Conservation (phyloP, 148 eudicot genomes). For the Chenopodium album region DNA sequence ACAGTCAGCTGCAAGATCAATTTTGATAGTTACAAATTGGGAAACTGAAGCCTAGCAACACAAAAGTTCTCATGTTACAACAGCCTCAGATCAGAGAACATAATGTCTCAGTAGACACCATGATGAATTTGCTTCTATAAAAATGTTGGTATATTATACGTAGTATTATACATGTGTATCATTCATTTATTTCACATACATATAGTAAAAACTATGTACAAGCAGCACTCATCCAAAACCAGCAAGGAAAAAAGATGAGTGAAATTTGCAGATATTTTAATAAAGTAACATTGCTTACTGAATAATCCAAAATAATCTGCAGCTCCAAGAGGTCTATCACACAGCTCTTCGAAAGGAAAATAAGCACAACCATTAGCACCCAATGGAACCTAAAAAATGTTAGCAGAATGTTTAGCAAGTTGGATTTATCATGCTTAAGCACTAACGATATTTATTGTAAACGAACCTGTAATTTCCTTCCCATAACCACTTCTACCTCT, state of each 20-base stretch:
- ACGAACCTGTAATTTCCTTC: slow-evolving; percentile 73
- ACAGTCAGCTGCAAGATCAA: not conserved
- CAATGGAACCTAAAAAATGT: slow-evolving; percentile 51
- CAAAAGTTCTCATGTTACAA: not conserved
- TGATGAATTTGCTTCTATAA: not conserved
- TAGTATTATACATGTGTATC: not conserved
- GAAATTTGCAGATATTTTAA: not conserved
- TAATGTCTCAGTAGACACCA: not conserved
- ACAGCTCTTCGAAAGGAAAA: slow-evolving; percentile 80
- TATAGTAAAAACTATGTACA: not conserved
- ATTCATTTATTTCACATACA: not conserved
- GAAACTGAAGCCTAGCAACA: not conserved
- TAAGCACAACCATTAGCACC: slow-evolving; percentile 91
- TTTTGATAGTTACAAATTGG: not conserved
- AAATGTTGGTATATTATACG: not conserved
- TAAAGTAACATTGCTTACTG: slow-evolving; percentile 52
- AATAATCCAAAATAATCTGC: slow-evolving; percentile 90
- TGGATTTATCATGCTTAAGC: not conserved
- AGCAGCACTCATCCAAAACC: not conserved
- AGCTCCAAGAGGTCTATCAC: slow-evolving; percentile 93
- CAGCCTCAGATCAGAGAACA: not conserved
- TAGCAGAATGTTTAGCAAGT: not conserved
- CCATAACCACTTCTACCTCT: slow-evolving; percentile 95
- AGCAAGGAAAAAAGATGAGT: not conserved
- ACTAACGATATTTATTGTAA: not conserved